Base-by-base conservation (phyloP, 192 early-diverging fungal genomes). In the Umbelopsis isabellina region DNA sequence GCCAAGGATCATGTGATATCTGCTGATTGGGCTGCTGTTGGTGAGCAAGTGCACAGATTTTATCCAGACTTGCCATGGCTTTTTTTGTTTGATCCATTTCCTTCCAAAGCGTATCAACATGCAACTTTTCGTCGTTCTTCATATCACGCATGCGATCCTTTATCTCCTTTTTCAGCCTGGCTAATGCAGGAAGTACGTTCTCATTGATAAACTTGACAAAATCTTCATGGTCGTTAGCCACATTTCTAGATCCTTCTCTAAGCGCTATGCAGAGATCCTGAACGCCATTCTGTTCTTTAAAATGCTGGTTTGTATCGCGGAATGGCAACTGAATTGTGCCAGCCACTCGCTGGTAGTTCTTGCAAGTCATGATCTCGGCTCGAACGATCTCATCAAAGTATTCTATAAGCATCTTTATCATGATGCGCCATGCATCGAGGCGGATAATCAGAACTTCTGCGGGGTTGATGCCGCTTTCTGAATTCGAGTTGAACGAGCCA, bases 81-180 rank as follows among this genome's bases (percentile, higher is more conserved):
- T 82, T 80, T 70, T 71, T 72, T 6, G 83, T 80, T 0, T 51
- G 66, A 58, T 82, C 83, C 33, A 78, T 76, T 8, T 80, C 76
- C 27, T 78, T 78, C 58, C 80, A 77, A 15, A 82, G 72, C 37
- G 74, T 73, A 69, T 77, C 79, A 51, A 74, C 64, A 55, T 72
- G 64, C 12, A 85, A 37, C 25, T 49, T 51, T 23, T 70, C 41
- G 37, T 82, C 79, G 5, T 70, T 35, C 67, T 75, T 75, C 45
- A 85, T 50, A 2, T 70, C 77, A 46, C 70, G 72, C n/a, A 80
- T 76, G 64, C 69, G 72, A 66, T 72, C 79, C 45, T 85, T 85
- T 49, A 80, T 82, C 27, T 81, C 70, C 66, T 81, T 77, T 46
- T 72, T 80, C 6, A 85, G 25, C 23, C 76, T 49, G 6, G 69